A percentile compares a stretch with the other conserved stretches of the same genome.
Conservation (phyloP, 176 grass and related monocot species). For the Cenchrus americanus region DNA sequence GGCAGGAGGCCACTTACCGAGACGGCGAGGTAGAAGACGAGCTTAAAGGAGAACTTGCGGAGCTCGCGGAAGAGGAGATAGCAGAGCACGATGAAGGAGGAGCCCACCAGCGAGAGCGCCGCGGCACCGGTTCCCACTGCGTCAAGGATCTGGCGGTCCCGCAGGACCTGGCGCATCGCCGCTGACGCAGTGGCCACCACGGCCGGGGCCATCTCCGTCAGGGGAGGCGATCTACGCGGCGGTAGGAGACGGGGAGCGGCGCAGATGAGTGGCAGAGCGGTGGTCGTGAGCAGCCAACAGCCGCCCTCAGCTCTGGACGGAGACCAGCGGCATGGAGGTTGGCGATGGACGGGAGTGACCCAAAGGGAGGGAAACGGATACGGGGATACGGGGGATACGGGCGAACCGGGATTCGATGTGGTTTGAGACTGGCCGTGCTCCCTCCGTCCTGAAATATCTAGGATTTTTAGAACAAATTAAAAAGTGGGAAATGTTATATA, state of each 20-base stretch:
- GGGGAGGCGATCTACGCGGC: slow-evolving; percentile 49
- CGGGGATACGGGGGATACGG: no score
- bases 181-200: slow-evolving; percentile 16
- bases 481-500: no score
- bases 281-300: no score
- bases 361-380: no score
- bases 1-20: slow-evolving; percentile 47
- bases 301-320: no score
- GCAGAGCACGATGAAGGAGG: slow-evolving; percentile 94
- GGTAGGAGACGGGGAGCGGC: background rate
- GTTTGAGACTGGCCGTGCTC: no score
- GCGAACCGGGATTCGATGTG: no score
- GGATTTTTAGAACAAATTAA: no score
- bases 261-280: no score
- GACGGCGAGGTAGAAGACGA: slow-evolving; percentile 92
- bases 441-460: no score
- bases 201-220: slow-evolving; percentile 40
- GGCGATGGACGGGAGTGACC: no score
- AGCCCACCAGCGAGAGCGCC: slow-evolving; percentile 78
- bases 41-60: slow-evolving; percentile 99
- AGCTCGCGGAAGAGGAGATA: slow-evolving; percentile 97
- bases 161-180: slow-evolving; percentile 41
- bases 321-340: no score
- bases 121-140: slow-evolving; percentile 63
- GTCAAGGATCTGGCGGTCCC: slow-evolving; percentile 56